phyloP scores from a whole-genome alignment of 2,329 filamentous ascomycete species.

The Sporothrix dimorphospora region DNA sequence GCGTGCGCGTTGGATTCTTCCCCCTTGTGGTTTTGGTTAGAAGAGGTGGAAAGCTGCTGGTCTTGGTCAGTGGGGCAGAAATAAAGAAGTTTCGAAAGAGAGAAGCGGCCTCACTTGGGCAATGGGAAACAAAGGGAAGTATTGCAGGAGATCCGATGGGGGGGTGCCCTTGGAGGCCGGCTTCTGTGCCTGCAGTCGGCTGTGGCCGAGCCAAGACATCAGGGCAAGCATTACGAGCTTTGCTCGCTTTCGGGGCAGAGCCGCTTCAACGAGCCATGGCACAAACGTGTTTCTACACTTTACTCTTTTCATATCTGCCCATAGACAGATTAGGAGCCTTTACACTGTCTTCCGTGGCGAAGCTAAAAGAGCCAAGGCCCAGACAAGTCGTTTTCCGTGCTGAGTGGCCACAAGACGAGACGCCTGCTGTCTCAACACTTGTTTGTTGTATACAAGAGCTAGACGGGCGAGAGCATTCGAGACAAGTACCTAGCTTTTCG shows the following conservation, averaged over 20 bases:
- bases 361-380: not conserved
- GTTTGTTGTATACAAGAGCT: slow-evolving; percentile 13
- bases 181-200: not conserved
- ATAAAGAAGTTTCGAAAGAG: not conserved
- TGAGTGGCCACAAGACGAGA: slow-evolving; percentile 12
- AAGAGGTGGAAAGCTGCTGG: not conserved
- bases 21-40: not conserved
- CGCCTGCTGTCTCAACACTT: not conserved
- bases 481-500: slow-evolving; percentile 66
- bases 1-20: not conserved
- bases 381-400: not conserved
- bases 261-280: not conserved
- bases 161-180: not conserved
- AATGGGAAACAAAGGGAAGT: slow-evolving; percentile 16
- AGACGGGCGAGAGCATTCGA: slow-evolving; percentile 39
- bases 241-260: not conserved
- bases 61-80: not conserved
- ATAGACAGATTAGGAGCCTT: slow-evolving; percentile 37
- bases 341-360: not conserved
- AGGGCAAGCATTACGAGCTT: not conserved
- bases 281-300: slow-evolving; percentile 8
- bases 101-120: not conserved
- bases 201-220: not conserved
- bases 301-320: slow-evolving; percentile 26
- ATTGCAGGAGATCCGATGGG: not conserved